These are phyloP conservation scores for Phytophthora aleatoria DNA, from an alignment of 352 stramenopile species.

Conservation along the genomic window DNA sequence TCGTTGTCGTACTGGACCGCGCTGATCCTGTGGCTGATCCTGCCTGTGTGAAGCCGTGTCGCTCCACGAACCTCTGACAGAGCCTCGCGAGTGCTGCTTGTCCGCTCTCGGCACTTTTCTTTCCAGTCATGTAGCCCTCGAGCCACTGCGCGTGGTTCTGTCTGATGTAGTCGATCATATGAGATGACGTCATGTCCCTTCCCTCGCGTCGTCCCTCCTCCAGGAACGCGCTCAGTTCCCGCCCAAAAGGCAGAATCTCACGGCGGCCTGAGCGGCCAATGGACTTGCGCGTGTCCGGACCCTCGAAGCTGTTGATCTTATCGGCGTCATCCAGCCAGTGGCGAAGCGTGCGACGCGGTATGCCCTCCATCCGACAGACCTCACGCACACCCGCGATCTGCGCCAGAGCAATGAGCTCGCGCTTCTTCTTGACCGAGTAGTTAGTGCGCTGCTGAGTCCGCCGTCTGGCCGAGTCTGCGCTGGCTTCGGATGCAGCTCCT, in stretches of 20 bases:
- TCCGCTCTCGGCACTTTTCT: conserved; percentile 50
- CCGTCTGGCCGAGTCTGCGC: conserved; percentile 13
- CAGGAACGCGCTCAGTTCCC: conserved; percentile 36
- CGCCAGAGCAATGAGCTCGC: conserved; percentile 47
- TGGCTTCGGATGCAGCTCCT: conserved; percentile 11
- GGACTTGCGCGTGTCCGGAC: conserved; percentile 43
- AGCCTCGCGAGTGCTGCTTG: conserved; percentile 44
- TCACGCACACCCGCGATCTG: conserved; percentile 41
- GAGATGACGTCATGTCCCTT: conserved; percentile 44
- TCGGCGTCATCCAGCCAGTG: conserved; percentile 52
- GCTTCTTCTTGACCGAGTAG: conserved; percentile 53
- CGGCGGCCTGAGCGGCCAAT: conserved; percentile 46
- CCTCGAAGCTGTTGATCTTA: conserved; percentile 50
- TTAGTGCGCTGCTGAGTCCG: conserved; percentile 37
- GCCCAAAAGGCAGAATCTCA: conserved; percentile 45
- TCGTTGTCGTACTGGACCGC: conserved; percentile 2
- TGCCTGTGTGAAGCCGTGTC: conserved; percentile 37
- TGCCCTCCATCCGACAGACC: conserved; percentile 42
- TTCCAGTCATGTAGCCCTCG: conserved; percentile 39
- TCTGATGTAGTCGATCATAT: conserved; percentile 52
- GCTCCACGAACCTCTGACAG: conserved; percentile 45
- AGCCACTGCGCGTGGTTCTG: conserved; percentile 41
- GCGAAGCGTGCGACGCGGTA: conserved; percentile 43
- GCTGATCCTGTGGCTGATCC: background rate
- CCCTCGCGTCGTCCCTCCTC: conserved; percentile 26